Evolutionary conservation across 768 basidiomycete species (phyloP), one percentile per base, ranked within the genome.

Genomic region (Amanita molliuscula): DNA sequence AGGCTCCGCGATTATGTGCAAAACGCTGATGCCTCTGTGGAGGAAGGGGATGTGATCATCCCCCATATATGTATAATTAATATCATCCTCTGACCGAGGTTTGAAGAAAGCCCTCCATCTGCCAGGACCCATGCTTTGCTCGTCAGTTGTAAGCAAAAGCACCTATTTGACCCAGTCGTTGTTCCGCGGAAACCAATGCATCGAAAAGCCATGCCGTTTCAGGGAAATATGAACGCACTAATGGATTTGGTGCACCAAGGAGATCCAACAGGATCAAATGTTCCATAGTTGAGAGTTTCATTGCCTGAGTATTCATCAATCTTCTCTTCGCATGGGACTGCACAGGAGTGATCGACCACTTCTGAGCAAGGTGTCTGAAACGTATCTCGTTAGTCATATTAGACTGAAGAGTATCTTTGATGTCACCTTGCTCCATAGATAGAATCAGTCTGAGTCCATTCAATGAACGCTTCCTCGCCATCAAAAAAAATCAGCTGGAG

Each of bases 1-100:
- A 2, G 88, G 92, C 42, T 79, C 78, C 2, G 94, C 67, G 48
- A 98, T 98, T 41, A 98, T 62, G 64, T 99, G 96, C 56, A 99
- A 67, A 46, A 98, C 68, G 54, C 80, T 88, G 13, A 98, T 92
- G 2, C 96, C 96, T 54, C 71, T 67, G 33, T 70, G 65, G 44
- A 95, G 59, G 70, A 99, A 98, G 20, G 96, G 96, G 36, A 91
- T 64, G 58, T 99, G 96, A 65, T 99, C 96, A 64, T 99, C 96
- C 35, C 79, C 89, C 53, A 95, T 82, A 57, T 81, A 77, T 2
- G 79, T 81, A 16, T 65, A 61, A 53, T 72, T 74, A 31, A 61
- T 54, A 20, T 69, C 65, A 15, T 51, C 58, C 1, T 61, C 62
- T 1, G 56, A 59, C 43, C 87, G 74, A 36, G 76, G 67, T 20